A percentile compares a stretch with the other conserved stretches of the same genome.
Conservation (phyloP, 2,329 filamentous ascomycete genomes). For the Colletotrichum euphorbiae region DNA sequence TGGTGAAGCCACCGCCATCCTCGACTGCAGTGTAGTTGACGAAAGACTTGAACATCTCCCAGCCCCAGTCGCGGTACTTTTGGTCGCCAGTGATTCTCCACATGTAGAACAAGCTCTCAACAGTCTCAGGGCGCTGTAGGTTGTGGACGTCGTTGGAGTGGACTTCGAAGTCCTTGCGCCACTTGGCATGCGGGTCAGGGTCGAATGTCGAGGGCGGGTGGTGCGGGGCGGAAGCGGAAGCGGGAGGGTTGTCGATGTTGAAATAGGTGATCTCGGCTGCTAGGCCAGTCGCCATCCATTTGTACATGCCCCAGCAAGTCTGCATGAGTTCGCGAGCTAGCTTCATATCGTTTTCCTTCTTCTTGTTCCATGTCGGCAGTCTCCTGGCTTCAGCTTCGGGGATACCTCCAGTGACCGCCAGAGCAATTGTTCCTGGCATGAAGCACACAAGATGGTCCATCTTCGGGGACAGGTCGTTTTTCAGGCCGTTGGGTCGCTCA, state of each 20-base stretch:
- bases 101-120: slow-evolving; percentile 98
- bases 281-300: slow-evolving; percentile 88
- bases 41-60: slow-evolving; percentile 97
- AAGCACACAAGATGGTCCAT: slow-evolving; percentile 99
- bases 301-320: slow-evolving; percentile 98
- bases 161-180: slow-evolving; percentile 84
- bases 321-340: slow-evolving; percentile 93
- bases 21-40: slow-evolving; percentile 84
- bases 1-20: slow-evolving; percentile 84
- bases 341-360: slow-evolving; percentile 87
- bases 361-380: slow-evolving; percentile 76
- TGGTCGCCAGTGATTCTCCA: slow-evolving; percentile 95
- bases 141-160: slow-evolving; percentile 90
- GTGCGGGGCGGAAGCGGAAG: slow-evolving; percentile 67
- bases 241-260: slow-evolving; percentile 76
- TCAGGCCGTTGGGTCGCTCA: slow-evolving; percentile 82
- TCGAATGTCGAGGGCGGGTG: slow-evolving; percentile 63
- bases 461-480: slow-evolving; percentile 77
- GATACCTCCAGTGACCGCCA: slow-evolving; percentile 84
- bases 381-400: slow-evolving; percentile 81
- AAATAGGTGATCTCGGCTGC: slow-evolving; percentile 96
- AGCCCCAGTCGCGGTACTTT: slow-evolving; percentile 94
- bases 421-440: slow-evolving; percentile 93
- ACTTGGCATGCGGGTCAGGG: slow-evolving; percentile 66
- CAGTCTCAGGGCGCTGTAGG: slow-evolving; percentile 92